Evolutionary conservation across 2,329 filamentous ascomycete genomes (phyloP).

Genomic region (Tolypocladium pustulatum): DNA sequence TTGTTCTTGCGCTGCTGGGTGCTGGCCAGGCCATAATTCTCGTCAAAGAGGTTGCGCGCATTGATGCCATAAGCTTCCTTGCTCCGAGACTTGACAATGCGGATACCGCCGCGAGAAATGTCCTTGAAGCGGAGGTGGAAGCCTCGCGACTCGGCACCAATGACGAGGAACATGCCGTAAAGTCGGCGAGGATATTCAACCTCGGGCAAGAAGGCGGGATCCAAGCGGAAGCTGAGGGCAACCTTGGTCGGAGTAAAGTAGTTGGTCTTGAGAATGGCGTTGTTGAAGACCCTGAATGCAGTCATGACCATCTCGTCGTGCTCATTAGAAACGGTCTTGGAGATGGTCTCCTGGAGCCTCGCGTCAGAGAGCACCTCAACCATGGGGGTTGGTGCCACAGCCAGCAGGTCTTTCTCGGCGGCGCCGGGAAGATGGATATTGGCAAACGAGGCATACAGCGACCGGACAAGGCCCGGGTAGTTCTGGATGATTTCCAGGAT

Average conservation of each 20-base stretch:
- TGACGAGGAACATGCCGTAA: constrained; percentile 98
- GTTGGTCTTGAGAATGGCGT: constrained; percentile 89
- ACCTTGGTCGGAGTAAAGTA: constrained; percentile 97
- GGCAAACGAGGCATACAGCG: constrained; percentile 85
- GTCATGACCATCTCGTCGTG: constrained; percentile 98
- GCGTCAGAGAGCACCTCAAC: constrained; percentile 65
- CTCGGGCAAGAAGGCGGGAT: constrained; percentile 78
- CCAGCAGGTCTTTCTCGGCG: constrained; percentile 37
- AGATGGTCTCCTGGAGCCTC: constrained; percentile 65
- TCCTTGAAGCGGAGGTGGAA: constrained; percentile 98
- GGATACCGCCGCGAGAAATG: constrained; percentile 91
- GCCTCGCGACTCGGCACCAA: constrained; percentile 90
- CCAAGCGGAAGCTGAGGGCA: constrained; percentile 88
- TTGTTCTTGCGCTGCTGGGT: constrained; percentile 99
- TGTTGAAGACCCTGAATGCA: constrained; percentile 93
- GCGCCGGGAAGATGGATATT: constrained; percentile 61
- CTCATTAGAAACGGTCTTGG: constrained; percentile 75
- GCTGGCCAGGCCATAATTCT: constrained; percentile 97
- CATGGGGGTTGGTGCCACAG: constrained; percentile 43
- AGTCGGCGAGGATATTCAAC: constrained; percentile 89
- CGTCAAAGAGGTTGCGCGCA: constrained; percentile 89
- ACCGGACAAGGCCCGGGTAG: constrained; percentile 78
- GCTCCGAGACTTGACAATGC: constrained; percentile 96
- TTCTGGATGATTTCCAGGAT: constrained; percentile 93
- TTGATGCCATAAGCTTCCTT: constrained; percentile 96